Conservation (phyloP, 2,329 filamentous ascomycete genomes). For the Rhinocladiella similis region DNA sequence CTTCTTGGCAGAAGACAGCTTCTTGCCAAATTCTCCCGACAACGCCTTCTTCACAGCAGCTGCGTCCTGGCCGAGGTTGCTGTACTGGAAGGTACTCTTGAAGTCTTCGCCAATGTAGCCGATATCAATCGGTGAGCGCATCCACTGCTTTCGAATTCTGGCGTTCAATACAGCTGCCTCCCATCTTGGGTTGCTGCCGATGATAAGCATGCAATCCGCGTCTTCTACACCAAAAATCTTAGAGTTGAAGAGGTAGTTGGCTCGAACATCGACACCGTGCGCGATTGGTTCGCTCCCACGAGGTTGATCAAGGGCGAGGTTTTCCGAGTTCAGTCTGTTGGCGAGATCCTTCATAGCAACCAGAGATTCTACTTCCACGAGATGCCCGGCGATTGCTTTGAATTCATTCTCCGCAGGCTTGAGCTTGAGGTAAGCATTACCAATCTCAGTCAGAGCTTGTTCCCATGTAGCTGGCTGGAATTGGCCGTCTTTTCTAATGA, state of each 20-base stretch:
- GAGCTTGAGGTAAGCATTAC: constrained; percentile 74
- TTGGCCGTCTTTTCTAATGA: constrained; percentile 84
- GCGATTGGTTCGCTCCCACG: constrained; percentile 79
- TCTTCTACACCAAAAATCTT: constrained; percentile 92
- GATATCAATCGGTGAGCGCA: constrained; percentile 90
- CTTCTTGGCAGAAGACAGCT: constrained; percentile 79
- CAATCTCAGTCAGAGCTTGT: constrained; percentile 86
- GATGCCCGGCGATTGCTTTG: constrained; percentile 88
- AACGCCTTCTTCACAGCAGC: constrained; percentile 82
- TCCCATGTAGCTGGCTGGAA: constrained; percentile 95
- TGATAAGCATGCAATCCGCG: constrained; percentile 84
- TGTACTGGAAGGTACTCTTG: constrained; percentile 92
- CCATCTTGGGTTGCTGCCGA: constrained; percentile 93
- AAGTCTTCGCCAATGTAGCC: constrained; percentile 88
- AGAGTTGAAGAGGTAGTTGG: constrained; percentile 97
- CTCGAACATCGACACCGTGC: constrained; percentile 89
- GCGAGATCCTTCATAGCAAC: constrained; percentile 97
- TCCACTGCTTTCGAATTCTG: constrained; percentile 96
- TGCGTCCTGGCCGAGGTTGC: constrained; percentile 80
- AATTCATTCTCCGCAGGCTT: constrained; percentile 89
- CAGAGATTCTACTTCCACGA: constrained; percentile 88
- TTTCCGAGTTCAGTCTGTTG: constrained; percentile 95
- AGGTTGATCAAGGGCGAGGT: constrained; percentile 88
- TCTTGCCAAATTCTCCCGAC: constrained; percentile 86
- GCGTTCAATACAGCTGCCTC: constrained; percentile 95